Conservation (phyloP, 805 yeast genomes). For the Ogataea haglerorum region DNA sequence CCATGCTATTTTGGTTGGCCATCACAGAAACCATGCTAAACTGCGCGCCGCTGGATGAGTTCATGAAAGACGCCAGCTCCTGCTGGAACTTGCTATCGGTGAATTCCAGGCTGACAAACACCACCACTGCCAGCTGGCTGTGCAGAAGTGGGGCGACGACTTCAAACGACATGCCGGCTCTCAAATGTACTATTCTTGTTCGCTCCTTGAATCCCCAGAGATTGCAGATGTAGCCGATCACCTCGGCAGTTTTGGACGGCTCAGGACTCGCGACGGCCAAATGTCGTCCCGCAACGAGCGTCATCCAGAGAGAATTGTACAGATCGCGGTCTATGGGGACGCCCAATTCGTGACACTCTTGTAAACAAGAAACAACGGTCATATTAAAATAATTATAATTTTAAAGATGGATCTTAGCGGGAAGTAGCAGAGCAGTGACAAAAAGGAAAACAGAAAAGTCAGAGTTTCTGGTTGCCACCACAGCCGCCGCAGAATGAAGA, state of each 20-base stretch:
- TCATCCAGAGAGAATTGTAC: slow-evolving; percentile 22
- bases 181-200: slow-evolving; percentile 1
- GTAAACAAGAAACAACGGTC: slow-evolving; percentile 3
- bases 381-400: background rate
- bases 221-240: slow-evolving; percentile 12
- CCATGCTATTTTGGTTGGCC: slow-evolving; percentile 19
- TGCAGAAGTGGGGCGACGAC: slow-evolving; percentile 4
- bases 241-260: slow-evolving; percentile 13
- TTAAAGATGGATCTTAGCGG: too few species aligned
- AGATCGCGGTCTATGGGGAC: slow-evolving; percentile 19
- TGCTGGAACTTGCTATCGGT: slow-evolving; percentile 13
- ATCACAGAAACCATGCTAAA: slow-evolving; percentile 21
- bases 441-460: too few species aligned
- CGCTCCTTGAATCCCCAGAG: slow-evolving; percentile 15
- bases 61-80: slow-evolving; percentile 4
- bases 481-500: too few species aligned
- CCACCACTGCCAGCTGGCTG: slow-evolving; percentile 4
- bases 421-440: too few species aligned
- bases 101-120: slow-evolving; percentile 10
- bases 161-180: slow-evolving; percentile 1
- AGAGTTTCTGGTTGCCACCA: too few species aligned
- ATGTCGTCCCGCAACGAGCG: slow-evolving; percentile 27
- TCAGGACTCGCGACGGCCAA: slow-evolving; percentile 25
- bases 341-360: slow-evolving; percentile 5
- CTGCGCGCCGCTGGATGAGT: slow-evolving; percentile 2